A percentile compares a stretch with the other conserved stretches of the same genome.
Evolutionary conservation across 2,329 filamentous ascomycete genomes (phyloP).

Genomic region (Arthroderma uncinatum): DNA sequence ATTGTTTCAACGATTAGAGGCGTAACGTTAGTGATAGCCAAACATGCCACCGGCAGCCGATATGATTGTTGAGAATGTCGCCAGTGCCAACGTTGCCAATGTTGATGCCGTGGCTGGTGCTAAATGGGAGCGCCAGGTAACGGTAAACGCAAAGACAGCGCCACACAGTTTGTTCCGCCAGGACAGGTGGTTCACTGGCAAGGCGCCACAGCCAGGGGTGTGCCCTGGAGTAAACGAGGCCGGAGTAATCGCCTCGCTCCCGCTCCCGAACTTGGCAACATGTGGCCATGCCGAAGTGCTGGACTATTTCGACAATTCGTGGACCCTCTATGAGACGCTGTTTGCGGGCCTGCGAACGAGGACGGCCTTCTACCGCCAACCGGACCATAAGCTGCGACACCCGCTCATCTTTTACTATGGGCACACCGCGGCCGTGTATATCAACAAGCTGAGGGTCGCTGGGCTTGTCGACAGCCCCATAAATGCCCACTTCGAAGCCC

Average conservation of each 20-base stretch:
- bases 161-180: background rate
- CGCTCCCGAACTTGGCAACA: background rate
- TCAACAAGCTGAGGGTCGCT: background rate
- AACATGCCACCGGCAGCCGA: background rate
- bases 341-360: background rate
- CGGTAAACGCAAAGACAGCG: background rate
- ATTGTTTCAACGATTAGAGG: background rate
- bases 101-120: background rate
- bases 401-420: conserved; percentile 1
- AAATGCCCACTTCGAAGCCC: background rate
- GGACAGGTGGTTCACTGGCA: background rate
- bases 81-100: background rate
- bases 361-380: background rate
- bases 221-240: background rate
- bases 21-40: background rate
- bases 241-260: background rate
- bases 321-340: background rate
- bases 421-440: background rate
- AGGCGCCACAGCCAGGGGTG: conserved; percentile 1
- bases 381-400: background rate
- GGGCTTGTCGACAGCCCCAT: background rate
- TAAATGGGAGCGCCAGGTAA: background rate
- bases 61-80: background rate
- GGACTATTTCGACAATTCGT: background rate
- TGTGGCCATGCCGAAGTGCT: background rate